These are phyloP conservation scores for Oleoguttula mirabilis DNA, from an alignment of 495 filamentous ascomycete genomes.

Conservation along the genomic window DNA sequence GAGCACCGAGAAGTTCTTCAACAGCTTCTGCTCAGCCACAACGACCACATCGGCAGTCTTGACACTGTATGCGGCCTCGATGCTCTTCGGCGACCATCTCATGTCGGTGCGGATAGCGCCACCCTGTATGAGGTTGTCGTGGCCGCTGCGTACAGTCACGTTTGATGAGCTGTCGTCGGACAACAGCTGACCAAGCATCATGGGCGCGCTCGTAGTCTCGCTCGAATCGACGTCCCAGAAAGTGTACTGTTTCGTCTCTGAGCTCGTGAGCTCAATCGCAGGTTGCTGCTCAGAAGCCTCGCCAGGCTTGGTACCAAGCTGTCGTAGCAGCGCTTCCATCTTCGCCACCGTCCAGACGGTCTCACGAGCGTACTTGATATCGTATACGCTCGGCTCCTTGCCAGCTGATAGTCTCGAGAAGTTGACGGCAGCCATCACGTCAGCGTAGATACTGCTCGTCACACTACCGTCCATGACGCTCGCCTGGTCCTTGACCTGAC, in stretches of 20 bases:
- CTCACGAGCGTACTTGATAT: slow-evolving; percentile 80
- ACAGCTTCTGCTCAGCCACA: slow-evolving; percentile 64
- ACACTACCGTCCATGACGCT: slow-evolving; percentile 53
- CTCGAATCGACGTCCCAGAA: slow-evolving; percentile 91
- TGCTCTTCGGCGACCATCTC: slow-evolving; percentile 62
- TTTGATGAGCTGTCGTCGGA: slow-evolving; percentile 64
- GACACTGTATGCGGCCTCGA: slow-evolving; percentile 74
- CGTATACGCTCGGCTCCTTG: slow-evolving; percentile 49
- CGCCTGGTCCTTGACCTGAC: slow-evolving; percentile 46
- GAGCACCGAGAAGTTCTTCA: slow-evolving; percentile 62
- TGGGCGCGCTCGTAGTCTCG: slow-evolving; percentile 47
- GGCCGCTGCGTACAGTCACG: slow-evolving; percentile 57
- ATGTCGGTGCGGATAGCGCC: slow-evolving; percentile 77
- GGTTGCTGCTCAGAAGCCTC: slow-evolving; percentile 41
- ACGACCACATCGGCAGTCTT: slow-evolving; percentile 66
- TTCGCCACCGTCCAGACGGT: slow-evolving; percentile 71
- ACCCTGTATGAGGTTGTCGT: slow-evolving; percentile 82
- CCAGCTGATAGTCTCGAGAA: slow-evolving; percentile 50
- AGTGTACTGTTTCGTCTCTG: slow-evolving; percentile 60
- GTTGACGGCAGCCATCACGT: slow-evolving; percentile 72
- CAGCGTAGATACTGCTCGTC: slow-evolving; percentile 74
- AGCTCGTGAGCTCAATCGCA: slow-evolving; percentile 30
- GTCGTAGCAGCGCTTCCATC: slow-evolving; percentile 53
- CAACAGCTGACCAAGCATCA: slow-evolving; percentile 57
- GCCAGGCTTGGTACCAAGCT: slow-evolving; percentile 24